These are phyloP conservation scores for Xylaria sp. DNA, from an alignment of 2,329 filamentous ascomycete genomes.

Conservation along the genomic window DNA sequence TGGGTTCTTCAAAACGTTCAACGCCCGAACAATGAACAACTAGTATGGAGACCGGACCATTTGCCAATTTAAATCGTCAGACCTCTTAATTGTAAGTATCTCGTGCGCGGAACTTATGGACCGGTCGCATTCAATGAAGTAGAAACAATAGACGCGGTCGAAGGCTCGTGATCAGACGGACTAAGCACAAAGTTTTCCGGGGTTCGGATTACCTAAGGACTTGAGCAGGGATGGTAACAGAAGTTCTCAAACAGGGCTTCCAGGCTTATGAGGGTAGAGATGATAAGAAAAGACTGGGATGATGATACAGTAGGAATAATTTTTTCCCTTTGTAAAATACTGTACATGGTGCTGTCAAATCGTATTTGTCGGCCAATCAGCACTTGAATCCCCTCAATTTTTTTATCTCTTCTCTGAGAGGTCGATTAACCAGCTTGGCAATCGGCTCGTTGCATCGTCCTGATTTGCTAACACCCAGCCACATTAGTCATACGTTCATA, in stretches of 20 bases:
- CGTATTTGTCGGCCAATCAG: slow-evolving; percentile 22
- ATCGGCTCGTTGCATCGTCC: slow-evolving; percentile 11
- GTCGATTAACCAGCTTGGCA: slow-evolving; percentile 27
- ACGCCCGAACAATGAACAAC: not conserved
- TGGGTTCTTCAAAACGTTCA: not conserved
- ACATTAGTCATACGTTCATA: not conserved
- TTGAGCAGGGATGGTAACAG: slow-evolving; percentile 7
- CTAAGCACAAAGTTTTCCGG: slow-evolving; percentile 27
- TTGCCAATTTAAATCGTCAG: not conserved
- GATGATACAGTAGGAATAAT: slow-evolving; percentile 5
- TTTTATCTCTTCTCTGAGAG: slow-evolving; percentile 27
- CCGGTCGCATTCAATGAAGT: slow-evolving; percentile 10
- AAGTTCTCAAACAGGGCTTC: slow-evolving; percentile 2
- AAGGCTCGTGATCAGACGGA: slow-evolving; percentile 18
- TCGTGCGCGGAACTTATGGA: slow-evolving; percentile 15
- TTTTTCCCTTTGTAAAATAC: not conserved
- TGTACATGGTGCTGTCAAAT: slow-evolving; percentile 1
- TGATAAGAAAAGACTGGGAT: slow-evolving; percentile 7
- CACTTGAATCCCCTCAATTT: slow-evolving; percentile 16
- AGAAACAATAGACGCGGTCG: slow-evolving; percentile 3
- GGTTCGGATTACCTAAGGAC: slow-evolving; percentile 28
- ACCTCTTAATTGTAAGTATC: not conserved
- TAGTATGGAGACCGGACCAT: not conserved
- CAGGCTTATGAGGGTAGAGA: not conserved
- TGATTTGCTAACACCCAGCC: slow-evolving; percentile 17